A percentile compares a stretch with the other conserved stretches of the same genome.
Conservation (phyloP, 805 yeast genomes). For the Saturnispora ahearnii region DNA sequence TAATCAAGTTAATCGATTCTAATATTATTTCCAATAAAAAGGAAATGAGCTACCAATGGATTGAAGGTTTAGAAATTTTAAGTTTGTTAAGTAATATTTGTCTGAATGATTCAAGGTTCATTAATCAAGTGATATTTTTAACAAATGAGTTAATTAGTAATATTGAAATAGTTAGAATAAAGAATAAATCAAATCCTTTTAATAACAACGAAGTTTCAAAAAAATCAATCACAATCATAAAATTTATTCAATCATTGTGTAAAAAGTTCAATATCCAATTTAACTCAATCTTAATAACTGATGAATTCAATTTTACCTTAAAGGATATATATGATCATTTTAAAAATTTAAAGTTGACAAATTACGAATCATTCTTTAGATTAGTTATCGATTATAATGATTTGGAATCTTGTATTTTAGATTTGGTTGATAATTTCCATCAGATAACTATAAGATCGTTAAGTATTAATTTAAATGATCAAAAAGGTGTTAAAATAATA, state of each 20-base stretch:
- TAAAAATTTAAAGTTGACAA: constrained; percentile 6
- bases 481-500: constrained; percentile 14
- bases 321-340: constrained; percentile 16
- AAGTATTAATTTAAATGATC: constrained; percentile 11
- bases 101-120: constrained; percentile 10
- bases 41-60: constrained; percentile 16
- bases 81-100: constrained; percentile 16
- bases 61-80: constrained; percentile 18
- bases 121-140: constrained; percentile 19
- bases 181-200: not conserved
- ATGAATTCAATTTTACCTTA: constrained; percentile 17
- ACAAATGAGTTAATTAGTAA: constrained; percentile 12
- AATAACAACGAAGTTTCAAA: not conserved
- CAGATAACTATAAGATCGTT: constrained; percentile 15
- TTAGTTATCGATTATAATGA: constrained; percentile 10
- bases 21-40: constrained; percentile 9
- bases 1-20: constrained; percentile 17
- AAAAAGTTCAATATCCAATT: constrained; percentile 16
- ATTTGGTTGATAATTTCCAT: constrained; percentile 9
- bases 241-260: constrained; percentile 14
- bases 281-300: constrained; percentile 19
- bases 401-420: not conserved
- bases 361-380: not conserved
- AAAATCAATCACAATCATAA: constrained; percentile 3
- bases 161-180: not conserved